Evolutionary conservation across 1,284 basidiomycete genomes (phyloP).

Genomic region (Apiotrichum veenhuisii): DNA sequence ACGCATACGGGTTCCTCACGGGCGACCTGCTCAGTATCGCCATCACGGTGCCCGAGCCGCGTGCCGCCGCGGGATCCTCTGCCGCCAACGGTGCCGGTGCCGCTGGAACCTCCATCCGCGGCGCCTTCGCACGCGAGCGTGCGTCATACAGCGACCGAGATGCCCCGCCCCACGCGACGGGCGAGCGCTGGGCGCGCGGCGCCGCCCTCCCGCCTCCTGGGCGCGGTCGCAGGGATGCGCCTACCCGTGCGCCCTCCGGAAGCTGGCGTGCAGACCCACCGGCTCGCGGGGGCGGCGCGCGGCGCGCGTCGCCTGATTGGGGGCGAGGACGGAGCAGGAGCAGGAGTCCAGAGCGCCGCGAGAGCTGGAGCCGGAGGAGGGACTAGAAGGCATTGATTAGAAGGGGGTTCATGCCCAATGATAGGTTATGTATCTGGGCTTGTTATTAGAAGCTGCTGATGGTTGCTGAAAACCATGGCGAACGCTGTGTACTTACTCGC

Average conservation of each 20-base stretch:
- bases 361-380: constrained; percentile 7
- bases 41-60: constrained; percentile 37
- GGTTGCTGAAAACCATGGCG: no score
- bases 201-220: background rate
- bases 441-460: no score
- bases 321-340: constrained; percentile 10
- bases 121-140: background rate
- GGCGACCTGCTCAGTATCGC: constrained; percentile 41
- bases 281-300: background rate
- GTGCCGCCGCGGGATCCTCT: background rate
- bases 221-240: constrained; percentile 12
- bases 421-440: background rate
- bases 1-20: constrained; percentile 40
- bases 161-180: constrained; percentile 9
- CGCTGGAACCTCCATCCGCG: background rate
- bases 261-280: constrained; percentile 21
- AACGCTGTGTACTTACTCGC: no score
- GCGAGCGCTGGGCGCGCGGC: background rate
- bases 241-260: constrained; percentile 7
- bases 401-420: background rate
- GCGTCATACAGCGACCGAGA: background rate
- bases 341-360: constrained; percentile 14
- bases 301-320: constrained; percentile 8
- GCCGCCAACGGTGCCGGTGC: background rate
- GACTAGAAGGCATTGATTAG: background rate